phyloP scores from a whole-genome alignment of 176 grass and related monocot species.

The Carex kokanica region DNA sequence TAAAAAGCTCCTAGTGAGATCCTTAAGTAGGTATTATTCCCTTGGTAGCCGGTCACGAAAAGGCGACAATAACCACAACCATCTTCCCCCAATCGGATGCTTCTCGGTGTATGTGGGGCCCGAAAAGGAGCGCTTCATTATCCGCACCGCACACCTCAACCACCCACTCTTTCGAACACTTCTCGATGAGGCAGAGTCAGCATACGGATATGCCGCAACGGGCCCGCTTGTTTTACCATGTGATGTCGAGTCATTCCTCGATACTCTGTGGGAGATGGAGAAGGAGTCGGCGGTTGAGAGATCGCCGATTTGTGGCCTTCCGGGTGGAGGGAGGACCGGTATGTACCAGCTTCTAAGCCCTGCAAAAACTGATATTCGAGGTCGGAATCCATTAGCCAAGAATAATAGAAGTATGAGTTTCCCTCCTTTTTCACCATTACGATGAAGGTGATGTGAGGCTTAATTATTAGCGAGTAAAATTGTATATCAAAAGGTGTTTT shows the following conservation, averaged over 20 bases:
- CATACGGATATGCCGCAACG: constrained; percentile 53
- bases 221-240: constrained; percentile 71
- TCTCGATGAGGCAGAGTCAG: constrained; percentile 69
- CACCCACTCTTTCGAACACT: constrained; percentile 54
- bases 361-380: background rate
- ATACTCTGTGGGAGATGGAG: constrained; percentile 62
- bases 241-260: constrained; percentile 53
- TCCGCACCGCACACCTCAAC: constrained; percentile 57
- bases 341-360: constrained; percentile 49
- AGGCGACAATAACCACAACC: background rate
- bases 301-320: constrained; percentile 42
- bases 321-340: background rate
- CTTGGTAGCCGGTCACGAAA: background rate
- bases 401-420: constrained; percentile 6
- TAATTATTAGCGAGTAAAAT: background rate
- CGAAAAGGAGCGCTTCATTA: constrained; percentile 59
- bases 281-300: background rate
- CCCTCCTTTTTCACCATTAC: constrained; percentile 6
- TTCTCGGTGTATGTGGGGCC: constrained; percentile 77
- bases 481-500: background rate
- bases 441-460: background rate
- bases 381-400: background rate
- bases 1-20: constrained; percentile 48
- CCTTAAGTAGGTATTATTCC: constrained; percentile 52
- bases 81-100: constrained; percentile 44